These are phyloP conservation scores for Pulicaria dysenterica DNA, from an alignment of 129 eudicot genomes.

Conservation along the genomic window DNA sequence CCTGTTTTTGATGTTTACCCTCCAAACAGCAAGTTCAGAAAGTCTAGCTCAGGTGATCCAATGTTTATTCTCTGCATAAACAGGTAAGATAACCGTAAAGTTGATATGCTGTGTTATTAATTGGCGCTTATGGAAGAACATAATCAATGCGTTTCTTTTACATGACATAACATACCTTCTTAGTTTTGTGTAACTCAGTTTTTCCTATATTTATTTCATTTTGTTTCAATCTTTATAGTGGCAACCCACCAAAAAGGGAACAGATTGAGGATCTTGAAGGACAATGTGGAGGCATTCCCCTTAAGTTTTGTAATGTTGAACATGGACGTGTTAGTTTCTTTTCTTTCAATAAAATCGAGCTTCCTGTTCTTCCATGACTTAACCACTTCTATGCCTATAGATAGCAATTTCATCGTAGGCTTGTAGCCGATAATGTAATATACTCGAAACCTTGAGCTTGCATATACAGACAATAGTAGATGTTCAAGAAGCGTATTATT, in stretches of 20 bases:
- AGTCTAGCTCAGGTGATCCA: constrained; percentile 72
- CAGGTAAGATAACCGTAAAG: constrained; percentile 42
- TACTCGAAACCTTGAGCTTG: not conserved
- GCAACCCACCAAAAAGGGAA: constrained; percentile 55
- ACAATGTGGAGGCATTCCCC: constrained; percentile 49
- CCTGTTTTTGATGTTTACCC: constrained; percentile 71
- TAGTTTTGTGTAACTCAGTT: not conserved
- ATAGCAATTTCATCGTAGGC: not conserved
- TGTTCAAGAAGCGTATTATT: not conserved
- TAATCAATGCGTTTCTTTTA: too few relatives aligned
- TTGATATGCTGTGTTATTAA: not conserved
- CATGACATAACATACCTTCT: not conserved
- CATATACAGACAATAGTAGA: not conserved
- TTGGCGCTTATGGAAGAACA: not conserved
- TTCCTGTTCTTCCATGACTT: constrained; percentile 72
- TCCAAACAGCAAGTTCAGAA: constrained; percentile 85
- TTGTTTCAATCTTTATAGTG: constrained; percentile 36
- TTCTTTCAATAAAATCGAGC: constrained; percentile 62
- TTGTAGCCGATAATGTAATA: not conserved
- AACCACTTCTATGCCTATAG: not conserved
- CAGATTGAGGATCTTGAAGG: constrained; percentile 60
- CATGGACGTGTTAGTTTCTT: constrained; percentile 84
- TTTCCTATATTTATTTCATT: not conserved
- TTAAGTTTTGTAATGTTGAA: constrained; percentile 64
- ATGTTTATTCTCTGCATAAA: constrained; percentile 55